Evolutionary conservation across 2,329 filamentous ascomycete genomes (phyloP), one percentile per base, ranked within the genome.

Genomic region (Cladosporium halotolerans): DNA sequence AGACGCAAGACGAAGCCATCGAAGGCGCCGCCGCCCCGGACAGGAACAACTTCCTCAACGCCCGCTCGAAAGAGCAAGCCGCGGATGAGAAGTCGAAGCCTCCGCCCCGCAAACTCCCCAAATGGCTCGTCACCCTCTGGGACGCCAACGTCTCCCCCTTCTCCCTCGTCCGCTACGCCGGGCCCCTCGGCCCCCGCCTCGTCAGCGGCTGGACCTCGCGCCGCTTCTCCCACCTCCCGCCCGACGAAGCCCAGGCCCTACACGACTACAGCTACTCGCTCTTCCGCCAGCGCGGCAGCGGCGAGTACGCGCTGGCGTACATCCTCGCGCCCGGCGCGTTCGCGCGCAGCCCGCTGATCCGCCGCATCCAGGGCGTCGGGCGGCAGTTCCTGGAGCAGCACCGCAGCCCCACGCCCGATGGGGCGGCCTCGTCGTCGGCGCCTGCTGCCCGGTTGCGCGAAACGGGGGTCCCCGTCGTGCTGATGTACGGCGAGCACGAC

Each of bases 401-500:
- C 51, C 57, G 56, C 2, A 57, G 57, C 2, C 61, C 68, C 0
- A 57, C 59, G 10, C 55, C 56, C 2, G 67, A 69, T 42, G 57
- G 57, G 10, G 58, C 65, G 1, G 57, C 60, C 2, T 55, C 55
- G 13, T 46, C 56, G 2, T 54, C 63, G 10, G 36, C 54, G 13
- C 41, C 58, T 0, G 45, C 59, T 9, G 31, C 58, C 1, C 55
- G 45, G 39, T 70, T 70, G 18, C 69, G 75, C 9, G 81, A 83
- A 61, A 86, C 79, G 0, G 90, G 91, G 1, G 77, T 90, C 46
- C 92, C 93, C 0, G 76, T 97, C 32, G 80, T 97, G 8, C 81
- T 99, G 67, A 91, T 97, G 87, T 99, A 99, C 67, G 93, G 93
- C 58, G 91, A 97, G 63, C 85, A 93, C 65, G 93, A 99, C 75